Evolutionary conservation across 2,329 filamentous ascomycete genomes (phyloP).

Genomic region (Pseudocercospora cruenta): DNA sequence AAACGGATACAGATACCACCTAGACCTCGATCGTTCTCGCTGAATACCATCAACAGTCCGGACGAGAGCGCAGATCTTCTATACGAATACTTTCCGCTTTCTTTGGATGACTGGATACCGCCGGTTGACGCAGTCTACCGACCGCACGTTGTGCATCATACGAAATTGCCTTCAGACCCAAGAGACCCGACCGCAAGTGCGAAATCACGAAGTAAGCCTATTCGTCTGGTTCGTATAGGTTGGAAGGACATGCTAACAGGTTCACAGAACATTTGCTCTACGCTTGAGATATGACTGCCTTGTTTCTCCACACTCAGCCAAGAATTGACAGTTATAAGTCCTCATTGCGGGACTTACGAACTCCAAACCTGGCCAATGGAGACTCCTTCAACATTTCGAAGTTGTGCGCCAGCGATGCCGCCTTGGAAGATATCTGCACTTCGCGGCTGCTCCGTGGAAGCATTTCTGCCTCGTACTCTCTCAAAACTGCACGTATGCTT

Average conservation of each 20-base stretch:
- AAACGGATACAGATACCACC: conserved; percentile 39
- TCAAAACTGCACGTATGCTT: conserved; percentile 2
- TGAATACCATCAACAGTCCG: conserved; percentile 62
- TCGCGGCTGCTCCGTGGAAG: conserved; percentile 12
- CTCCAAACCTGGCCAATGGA: conserved; percentile 17
- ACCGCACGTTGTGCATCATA: conserved; percentile 92
- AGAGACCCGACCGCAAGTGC: conserved; percentile 44
- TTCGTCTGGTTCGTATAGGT: no score
- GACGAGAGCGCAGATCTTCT: conserved; percentile 79
- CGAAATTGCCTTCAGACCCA: conserved; percentile 55
- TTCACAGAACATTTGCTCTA: conserved; percentile 6
- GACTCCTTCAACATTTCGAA: conserved; percentile 20
- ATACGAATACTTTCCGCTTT: conserved; percentile 94
- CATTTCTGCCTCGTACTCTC: conserved; percentile 24
- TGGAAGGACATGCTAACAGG: background rate
- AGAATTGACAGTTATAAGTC: background rate
- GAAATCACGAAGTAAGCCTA: conserved; percentile 19
- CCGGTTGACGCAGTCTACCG: conserved; percentile 88
- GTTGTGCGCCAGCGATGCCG: conserved; percentile 20
- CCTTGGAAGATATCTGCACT: conserved; percentile 10
- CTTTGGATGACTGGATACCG: conserved; percentile 89
- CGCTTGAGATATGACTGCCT: background rate
- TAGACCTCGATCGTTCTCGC: conserved; percentile 50
- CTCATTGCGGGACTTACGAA: conserved; percentile 12
- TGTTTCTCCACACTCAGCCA: background rate